A percentile compares a stretch with the other conserved stretches of the same genome.
phyloP scores from a whole-genome alignment of 225 moss, liverwort and hornwort species.

The Pseudisothecium myosuroides region DNA sequence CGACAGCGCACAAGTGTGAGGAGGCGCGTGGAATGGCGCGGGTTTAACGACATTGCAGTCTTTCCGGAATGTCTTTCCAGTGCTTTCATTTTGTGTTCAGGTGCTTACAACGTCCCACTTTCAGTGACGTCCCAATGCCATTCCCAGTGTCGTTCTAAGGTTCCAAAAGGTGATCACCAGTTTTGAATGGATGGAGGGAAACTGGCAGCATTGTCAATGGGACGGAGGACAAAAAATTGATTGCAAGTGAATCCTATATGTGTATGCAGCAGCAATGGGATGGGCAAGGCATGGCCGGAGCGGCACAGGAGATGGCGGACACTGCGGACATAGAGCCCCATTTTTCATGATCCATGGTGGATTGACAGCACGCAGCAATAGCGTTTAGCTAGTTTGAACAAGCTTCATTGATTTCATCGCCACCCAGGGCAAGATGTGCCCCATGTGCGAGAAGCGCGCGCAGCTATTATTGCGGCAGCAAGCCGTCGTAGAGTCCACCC shows the following conservation, averaged over 20 bases:
- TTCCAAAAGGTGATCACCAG: not conserved
- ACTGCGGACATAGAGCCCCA: too few species aligned
- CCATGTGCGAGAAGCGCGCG: constrained; percentile 50
- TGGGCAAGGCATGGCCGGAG: not conserved
- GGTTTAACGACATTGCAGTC: not conserved
- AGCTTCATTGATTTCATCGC: not conserved
- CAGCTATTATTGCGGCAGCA: constrained; percentile 25
- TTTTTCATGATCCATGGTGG: not conserved
- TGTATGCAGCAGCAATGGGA: not conserved
- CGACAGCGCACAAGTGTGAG: not conserved
- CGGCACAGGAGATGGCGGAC: not conserved
- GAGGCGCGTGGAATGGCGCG: not conserved
- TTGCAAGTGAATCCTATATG: not conserved
- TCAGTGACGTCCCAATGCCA: not conserved
- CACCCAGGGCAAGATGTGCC: constrained; percentile 22
- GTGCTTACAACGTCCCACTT: not conserved
- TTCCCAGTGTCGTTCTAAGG: not conserved
- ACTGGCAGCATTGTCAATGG: not conserved
- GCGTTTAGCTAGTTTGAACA: not conserved
- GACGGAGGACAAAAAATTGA: not conserved
- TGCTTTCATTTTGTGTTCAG: not conserved
- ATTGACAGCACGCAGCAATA: not conserved
- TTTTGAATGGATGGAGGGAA: not conserved
- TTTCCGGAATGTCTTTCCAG: not conserved
- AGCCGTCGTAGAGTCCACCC: constrained; percentile 10